phyloP scores from a whole-genome alignment of 1,284 basidiomycete species.

The Heterobasidion parviporum region DNA sequence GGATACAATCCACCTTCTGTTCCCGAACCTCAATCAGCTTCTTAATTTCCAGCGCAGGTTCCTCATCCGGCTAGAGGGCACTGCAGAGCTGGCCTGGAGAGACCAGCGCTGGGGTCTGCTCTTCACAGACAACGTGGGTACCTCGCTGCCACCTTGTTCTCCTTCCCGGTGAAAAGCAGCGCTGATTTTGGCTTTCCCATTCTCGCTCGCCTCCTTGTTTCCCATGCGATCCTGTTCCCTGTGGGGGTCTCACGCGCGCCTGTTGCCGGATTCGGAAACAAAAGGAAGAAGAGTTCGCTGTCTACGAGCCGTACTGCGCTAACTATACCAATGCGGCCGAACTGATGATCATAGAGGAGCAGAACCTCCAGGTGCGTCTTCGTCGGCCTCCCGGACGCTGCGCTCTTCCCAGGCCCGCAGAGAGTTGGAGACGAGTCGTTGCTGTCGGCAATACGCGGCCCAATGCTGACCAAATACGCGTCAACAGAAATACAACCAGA shows the following conservation, averaged over 20 bases:
- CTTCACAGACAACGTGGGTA: constrained; percentile 74
- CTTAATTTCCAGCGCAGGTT: constrained; percentile 97
- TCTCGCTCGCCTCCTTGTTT: constrained; percentile 6
- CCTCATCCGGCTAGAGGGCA: constrained; percentile 89
- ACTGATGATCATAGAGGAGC: constrained; percentile 79
- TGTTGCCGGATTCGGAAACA: constrained; percentile 26
- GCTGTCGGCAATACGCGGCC: constrained; percentile 2
- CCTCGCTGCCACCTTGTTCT: constrained; percentile 11
- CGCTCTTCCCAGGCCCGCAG: constrained; percentile 1
- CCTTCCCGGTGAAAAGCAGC: constrained; percentile 5
- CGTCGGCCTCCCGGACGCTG: constrained; percentile 8
- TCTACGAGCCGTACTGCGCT: constrained; percentile 97
- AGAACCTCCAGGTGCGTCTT: constrained; percentile 61
- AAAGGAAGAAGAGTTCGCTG: constrained; percentile 90
- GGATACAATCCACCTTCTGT: constrained; percentile 93
- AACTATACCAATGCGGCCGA: constrained; percentile 89
- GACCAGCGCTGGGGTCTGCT: constrained; percentile 86
- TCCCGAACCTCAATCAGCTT: constrained; percentile 92
- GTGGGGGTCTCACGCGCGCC: constrained; percentile 14
- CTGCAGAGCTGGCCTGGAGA: constrained; percentile 74
- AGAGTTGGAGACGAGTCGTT: background rate
- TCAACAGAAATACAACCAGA: constrained; percentile 59
- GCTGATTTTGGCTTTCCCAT: background rate
- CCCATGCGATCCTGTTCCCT: constrained; percentile 10
- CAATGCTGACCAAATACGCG: constrained; percentile 22